Percentiles rank a stretch among this genome's conserved stretches.
phyloP scores from a whole-genome alignment of 2,329 filamentous ascomycete species.

The Sporothrix protearum region DNA sequence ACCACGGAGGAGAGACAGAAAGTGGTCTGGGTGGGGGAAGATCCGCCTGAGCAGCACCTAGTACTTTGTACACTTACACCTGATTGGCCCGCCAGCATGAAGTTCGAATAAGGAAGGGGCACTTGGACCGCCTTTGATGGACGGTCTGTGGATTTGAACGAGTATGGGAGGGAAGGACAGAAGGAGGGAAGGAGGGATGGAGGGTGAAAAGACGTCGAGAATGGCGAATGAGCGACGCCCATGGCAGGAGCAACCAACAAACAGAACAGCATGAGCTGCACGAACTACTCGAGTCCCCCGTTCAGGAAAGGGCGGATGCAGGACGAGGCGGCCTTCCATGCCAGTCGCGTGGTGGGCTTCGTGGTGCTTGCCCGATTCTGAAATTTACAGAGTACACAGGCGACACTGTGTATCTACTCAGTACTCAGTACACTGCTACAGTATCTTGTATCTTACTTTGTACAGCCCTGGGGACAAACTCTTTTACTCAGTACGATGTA shows the following conservation, averaged over 20 bases:
- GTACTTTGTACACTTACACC: conserved; percentile 24
- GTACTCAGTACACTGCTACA: no score
- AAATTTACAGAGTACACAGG: not conserved
- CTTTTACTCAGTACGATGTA: not conserved
- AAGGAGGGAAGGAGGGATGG: not conserved
- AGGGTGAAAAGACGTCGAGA: not conserved
- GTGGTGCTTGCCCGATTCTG: conserved; percentile 17
- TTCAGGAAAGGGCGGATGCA: not conserved
- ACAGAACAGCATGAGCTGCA: not conserved
- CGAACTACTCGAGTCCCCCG: not conserved
- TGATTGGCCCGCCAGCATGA: conserved; percentile 21
- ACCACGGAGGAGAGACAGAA: conserved; percentile 19
- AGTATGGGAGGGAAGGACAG: not conserved
- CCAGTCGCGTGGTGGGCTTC: conserved; percentile 1
- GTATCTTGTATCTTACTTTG: no score
- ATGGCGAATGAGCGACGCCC: conserved; percentile 15
- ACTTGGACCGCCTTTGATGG: conserved; percentile 10
- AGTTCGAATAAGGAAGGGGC: conserved; percentile 21
- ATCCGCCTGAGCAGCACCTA: conserved; percentile 19
- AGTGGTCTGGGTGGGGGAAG: conserved; percentile 23
- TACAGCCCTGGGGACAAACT: not conserved
- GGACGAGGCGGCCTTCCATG: not conserved
- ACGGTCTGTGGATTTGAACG: conserved; percentile 1
- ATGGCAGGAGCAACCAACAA: not conserved
- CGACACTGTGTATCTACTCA: no score